These are phyloP conservation scores for Tulasnella sp. DNA, from an alignment of 768 basidiomycete genomes.

Conservation along the genomic window DNA sequence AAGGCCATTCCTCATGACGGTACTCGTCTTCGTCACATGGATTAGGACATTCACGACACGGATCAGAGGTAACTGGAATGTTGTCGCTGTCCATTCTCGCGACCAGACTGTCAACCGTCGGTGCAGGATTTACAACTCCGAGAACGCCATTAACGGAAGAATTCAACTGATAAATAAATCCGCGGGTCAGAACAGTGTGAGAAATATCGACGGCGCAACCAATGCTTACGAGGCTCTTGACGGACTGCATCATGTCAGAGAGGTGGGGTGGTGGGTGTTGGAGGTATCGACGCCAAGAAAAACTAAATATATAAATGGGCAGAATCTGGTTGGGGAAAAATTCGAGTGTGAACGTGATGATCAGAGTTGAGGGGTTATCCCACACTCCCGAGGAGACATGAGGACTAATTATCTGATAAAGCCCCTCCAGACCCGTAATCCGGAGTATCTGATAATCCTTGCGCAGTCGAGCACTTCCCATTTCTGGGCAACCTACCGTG, in stretches of 20 bases:
- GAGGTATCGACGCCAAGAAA: background rate
- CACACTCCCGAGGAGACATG: slow-evolving; percentile 8
- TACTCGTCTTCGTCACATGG: slow-evolving; percentile 35
- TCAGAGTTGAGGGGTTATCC: background rate
- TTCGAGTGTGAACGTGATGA: background rate
- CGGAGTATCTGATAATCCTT: slow-evolving; percentile 15
- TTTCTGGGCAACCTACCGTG: background rate
- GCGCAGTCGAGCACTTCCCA: background rate
- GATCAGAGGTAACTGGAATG: slow-evolving; percentile 36
- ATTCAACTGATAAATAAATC: slow-evolving; percentile 1
- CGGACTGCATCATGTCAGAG: background rate
- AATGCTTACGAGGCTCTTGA: background rate
- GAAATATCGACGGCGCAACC: background rate
- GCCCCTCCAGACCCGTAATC: background rate
- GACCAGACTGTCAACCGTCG: slow-evolving; percentile 7
- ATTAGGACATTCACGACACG: slow-evolving; percentile 37
- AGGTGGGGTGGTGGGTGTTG: background rate
- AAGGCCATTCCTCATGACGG: slow-evolving; percentile 67
- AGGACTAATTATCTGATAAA: background rate
- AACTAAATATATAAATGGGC: background rate
- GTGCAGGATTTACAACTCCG: background rate
- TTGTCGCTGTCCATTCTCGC: slow-evolving; percentile 30
- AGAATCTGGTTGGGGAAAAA: slow-evolving; percentile 4
- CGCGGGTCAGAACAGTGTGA: background rate
- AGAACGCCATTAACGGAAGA: background rate